phyloP scores from a whole-genome alignment of 306 rosid genomes.

The Sophora flavescens region DNA sequence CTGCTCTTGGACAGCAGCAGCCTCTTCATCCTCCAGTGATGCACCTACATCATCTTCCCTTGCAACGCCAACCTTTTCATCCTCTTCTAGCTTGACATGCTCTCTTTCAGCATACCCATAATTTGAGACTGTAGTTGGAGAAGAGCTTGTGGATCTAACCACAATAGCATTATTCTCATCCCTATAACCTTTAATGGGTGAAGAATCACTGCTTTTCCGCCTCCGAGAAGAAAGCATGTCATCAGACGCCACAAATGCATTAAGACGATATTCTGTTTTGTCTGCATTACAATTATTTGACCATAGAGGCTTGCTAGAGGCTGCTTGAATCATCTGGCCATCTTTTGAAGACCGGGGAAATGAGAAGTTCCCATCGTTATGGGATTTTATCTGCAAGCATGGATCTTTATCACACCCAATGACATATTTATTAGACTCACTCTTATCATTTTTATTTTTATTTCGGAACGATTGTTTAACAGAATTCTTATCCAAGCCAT shows the following conservation, averaged over 20 bases:
- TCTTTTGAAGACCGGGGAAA: conserved; percentile 82
- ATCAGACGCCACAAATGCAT: conserved; percentile 64
- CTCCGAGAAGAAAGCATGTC: conserved; percentile 75
- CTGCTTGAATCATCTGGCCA: conserved; percentile 60
- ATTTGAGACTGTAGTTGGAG: conserved; percentile 82
- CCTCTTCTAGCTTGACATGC: conserved; percentile 74
- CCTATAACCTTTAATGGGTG: conserved; percentile 75
- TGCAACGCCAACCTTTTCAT: conserved; percentile 62
- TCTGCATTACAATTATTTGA: conserved; percentile 66
- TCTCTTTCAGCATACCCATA: conserved; percentile 82
- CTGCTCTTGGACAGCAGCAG: conserved; percentile 99
- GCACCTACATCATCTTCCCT: conserved; percentile 84
- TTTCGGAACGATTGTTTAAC: conserved; percentile 57
- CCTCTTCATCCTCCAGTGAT: conserved; percentile 93
- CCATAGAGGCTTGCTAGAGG: conserved; percentile 72
- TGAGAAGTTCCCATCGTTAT: conserved; percentile 75
- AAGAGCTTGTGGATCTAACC: conserved; percentile 71
- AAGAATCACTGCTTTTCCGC: conserved; percentile 80
- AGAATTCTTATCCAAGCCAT: conserved; percentile 60
- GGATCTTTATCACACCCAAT: conserved; percentile 59
- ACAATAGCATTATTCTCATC: conserved; percentile 72
- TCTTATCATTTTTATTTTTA: conserved; percentile 61
- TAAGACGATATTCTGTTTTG: conserved; percentile 65
- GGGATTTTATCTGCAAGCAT: conserved; percentile 59
- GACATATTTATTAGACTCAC: conserved; percentile 73